These are phyloP conservation scores for Avena sativa DNA, from an alignment of 176 grass and related monocot genomes.

Conservation along the genomic window DNA sequence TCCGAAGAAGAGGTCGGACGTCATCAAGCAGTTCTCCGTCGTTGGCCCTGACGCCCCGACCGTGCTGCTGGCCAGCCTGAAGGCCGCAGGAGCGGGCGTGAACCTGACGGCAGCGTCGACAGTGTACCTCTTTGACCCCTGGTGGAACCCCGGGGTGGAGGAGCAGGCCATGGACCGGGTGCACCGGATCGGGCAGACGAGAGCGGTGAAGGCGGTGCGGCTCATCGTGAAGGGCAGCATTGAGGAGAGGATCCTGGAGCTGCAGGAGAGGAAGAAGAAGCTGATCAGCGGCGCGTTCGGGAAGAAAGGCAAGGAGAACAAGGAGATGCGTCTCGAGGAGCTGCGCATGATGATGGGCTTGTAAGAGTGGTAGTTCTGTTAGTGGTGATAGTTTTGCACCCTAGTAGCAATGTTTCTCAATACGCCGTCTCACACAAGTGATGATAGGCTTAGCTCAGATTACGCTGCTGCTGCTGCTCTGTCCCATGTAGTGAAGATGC, in stretches of 20 bases:
- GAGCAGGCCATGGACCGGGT: constrained; percentile 98
- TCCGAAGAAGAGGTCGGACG: constrained; percentile 61
- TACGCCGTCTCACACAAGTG: neutral
- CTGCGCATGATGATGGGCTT: constrained; percentile 77
- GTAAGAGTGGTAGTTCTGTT: neutral
- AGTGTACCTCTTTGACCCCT: constrained; percentile 87
- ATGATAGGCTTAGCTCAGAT: neutral
- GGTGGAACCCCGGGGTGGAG: constrained; percentile 96
- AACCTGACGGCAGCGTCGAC: constrained; percentile 87
- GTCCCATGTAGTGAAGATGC: constrained; percentile 12
- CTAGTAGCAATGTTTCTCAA: neutral
- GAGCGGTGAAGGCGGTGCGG: constrained; percentile 78
- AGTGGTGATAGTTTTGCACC: neutral
- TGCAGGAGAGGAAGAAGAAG: constrained; percentile 84
- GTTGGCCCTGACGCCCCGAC: constrained; percentile 60
- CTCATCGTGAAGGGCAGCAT: constrained; percentile 78
- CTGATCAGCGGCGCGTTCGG: constrained; percentile 68
- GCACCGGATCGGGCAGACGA: constrained; percentile 84
- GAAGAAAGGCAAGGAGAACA: constrained; percentile 60
- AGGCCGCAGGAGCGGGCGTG: constrained; percentile 73
- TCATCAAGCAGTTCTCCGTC: constrained; percentile 60
- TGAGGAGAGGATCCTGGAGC: constrained; percentile 78
- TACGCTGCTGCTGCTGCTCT: neutral
- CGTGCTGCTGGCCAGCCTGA: constrained; percentile 82
- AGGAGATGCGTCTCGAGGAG: constrained; percentile 82